Conservation (phyloP, 2,329 filamentous ascomycete species). For the Parasarocladium wereldwijsianum region DNA sequence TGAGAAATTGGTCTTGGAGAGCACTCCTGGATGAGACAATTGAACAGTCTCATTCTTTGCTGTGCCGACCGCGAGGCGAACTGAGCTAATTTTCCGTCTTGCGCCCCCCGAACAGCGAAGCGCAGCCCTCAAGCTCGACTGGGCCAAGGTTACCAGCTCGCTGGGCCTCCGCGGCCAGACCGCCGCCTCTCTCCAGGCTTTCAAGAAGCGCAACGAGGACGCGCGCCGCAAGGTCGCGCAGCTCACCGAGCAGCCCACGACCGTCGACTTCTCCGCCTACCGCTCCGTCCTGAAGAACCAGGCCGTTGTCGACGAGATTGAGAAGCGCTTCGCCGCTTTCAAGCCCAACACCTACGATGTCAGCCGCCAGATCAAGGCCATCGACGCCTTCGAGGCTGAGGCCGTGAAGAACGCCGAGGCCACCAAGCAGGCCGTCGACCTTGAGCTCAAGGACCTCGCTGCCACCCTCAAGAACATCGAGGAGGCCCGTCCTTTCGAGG, state of each 20-base stretch:
- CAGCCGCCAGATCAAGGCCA: constrained; percentile 86
- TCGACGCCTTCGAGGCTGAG: constrained; percentile 95
- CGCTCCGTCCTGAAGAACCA: constrained; percentile 88
- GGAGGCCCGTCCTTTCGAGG: constrained; percentile 86
- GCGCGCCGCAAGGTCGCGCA: constrained; percentile 82
- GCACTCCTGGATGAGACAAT: constrained; percentile 2
- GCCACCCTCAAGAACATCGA: constrained; percentile 97
- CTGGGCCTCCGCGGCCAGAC: constrained; percentile 95
- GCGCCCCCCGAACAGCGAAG: constrained; percentile 53
- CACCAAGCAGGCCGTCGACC: constrained; percentile 91
- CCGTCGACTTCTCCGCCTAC: constrained; percentile 90
- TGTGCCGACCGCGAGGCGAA: constrained; percentile 9
- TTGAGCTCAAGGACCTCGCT: constrained; percentile 84
- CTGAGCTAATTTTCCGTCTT: constrained; percentile 39
- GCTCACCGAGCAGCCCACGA: constrained; percentile 71
- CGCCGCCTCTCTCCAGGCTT: constrained; percentile 75
- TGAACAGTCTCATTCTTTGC: background rate
- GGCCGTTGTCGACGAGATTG: constrained; percentile 88
- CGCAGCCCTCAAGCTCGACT: constrained; percentile 98
- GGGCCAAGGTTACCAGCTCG: constrained; percentile 85
- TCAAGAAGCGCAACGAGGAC: constrained; percentile 99
- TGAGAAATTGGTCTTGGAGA: constrained; percentile 9
- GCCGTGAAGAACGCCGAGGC: constrained; percentile 93
- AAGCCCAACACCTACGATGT: constrained; percentile 91
- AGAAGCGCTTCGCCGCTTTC: constrained; percentile 86